Base-by-base conservation (phyloP, 148 eudicot species). In the Polygonum maritimum region DNA sequence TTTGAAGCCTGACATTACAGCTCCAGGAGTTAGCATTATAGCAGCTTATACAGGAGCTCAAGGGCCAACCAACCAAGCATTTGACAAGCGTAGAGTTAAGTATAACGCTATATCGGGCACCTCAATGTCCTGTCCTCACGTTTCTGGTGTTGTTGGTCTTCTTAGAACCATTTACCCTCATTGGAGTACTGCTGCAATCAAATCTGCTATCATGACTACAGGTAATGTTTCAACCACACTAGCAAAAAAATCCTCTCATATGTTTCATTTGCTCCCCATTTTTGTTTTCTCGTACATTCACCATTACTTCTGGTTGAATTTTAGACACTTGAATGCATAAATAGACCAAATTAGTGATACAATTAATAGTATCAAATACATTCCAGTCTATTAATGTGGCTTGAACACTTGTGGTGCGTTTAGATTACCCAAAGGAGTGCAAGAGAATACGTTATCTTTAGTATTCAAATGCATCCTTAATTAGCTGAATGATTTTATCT, bases 111-210 rank as follows among this genome's bases (percentile, higher is more conserved):
- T 90, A 35, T 90, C 98, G 1, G 98, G 98, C 35, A 94, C 98
- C 45, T 94, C 97, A 2, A 94, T 94, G 98, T 92, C 98, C 60
- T 94, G 98, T 51, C 98, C 98, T 73, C 98, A 94, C 82, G 75
- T 92, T 54, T 82, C 97, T 35, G 98, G 98, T 26, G 60, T 94
- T 55, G 96, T 81, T 45, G 97, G 93, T 63, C 98, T 94, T 58
- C 84, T 94, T 0, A 92, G 84, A 83, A 84, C 93, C 10, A 83
- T 90, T 7, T 81, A 94, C 78, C 98, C 97, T 0, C 78, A 76
- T 76, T 94, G 98, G 98, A 92, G 92, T 73, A 96, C 98, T 69
- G 93, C 98, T 54, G 96, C 98, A 36, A 89, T 94, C 26, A 84
- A 81, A 81, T 94, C 98, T 0, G 98, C 98, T 38, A 94, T 94